Base-by-base conservation (phyloP, 768 basidiomycete genomes). In the Boletellus sp. region DNA sequence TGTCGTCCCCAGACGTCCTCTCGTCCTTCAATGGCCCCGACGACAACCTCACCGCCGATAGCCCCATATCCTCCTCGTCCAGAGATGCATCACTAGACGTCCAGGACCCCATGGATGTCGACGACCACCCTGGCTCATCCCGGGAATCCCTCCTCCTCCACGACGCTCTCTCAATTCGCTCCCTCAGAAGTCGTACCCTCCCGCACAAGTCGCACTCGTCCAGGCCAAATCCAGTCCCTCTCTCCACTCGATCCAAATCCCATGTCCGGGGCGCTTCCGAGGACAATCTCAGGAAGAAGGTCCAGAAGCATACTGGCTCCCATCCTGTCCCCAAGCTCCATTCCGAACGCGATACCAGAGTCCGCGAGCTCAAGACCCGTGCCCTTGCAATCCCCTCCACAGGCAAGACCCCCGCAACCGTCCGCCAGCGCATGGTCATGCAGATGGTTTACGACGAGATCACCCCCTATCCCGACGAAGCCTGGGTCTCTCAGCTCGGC, bases 381-480 rank as follows among this genome's bases (percentile, higher is more conserved):
- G 67, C 67, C 4, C 57, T 68, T 26, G 51, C 60, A 15, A 70
- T 68, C 45, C 68, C 64, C 33, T 68, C 67, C 44, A 68, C 67
- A 7, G 67, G 67, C 42, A 68, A 68, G 60, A 70, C 81, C 9
- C 81, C 81, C 45, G 81, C 53, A 74, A 81, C 63, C 67, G 74
- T 58, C 52, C 76, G 75, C 44, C 82, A 84, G 57, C 73, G 80
- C 34, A 70, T 74, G 59, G 74, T 84, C 48, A 76, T 84, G 53
- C 75, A 76, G 53, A 82, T 82, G 75, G 78, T 84, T 20, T 84
- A 79, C 61, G 75, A 81, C 52, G 77, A 82, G 60, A 81, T 84
- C 56, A 82, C 83, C 50, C 78, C 79, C 72, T 82, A 81, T 70
- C 83, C 83, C 45, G 72, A 73, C 48, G 79, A 83, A 61, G 71